Base-by-base conservation (phyloP, 331 rosid species). In the Malus hybrid region DNA sequence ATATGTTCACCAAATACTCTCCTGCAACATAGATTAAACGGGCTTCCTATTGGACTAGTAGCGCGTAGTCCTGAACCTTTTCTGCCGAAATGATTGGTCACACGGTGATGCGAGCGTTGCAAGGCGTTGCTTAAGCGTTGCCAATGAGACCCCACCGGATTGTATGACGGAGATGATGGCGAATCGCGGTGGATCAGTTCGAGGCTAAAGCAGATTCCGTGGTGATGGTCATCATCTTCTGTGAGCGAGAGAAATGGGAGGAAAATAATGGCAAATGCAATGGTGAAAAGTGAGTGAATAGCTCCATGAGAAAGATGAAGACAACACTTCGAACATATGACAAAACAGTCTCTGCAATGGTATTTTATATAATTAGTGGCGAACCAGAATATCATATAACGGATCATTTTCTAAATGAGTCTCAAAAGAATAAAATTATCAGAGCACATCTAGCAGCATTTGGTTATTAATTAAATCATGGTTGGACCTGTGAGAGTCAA, bases 1-100 rank as follows among this genome's bases (percentile, higher is more conserved):
- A 67, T n/a, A 76, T 66, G 62, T 52, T 65, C 19, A 74, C 19
- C 46, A 74, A 24, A 36, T 48, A 74, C 19, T 74, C 78, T 10
- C 63, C 63, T 46, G 52, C 52, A 61, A 61, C 32, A 5, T 34
- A 19, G 50, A 64, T 28, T 12, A 74, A 33, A 22, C 16, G 10
- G 19, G 63, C 29, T 13, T 27, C 48, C 7, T 55, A 15, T 6
- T 15, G n/a, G 56, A 15, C 56, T 50, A 7, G 56, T 15, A 50
- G 56, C n/a, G 3, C n/a, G 56, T 13, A 50, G 56, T 50, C 13
- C 56, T 15, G 56, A 50, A 50, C 18, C 18, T 50, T 6, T 50
- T 50, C 56, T 50, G 56, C 54, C 2, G 61, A 27, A 27, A 29
- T 13, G 70, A 36, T 20, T 50, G 61, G n/a, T 7, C 61, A 55